Base-by-base conservation (phyloP, 2,329 filamentous ascomycete genomes). In the Monascus ruber region DNA sequence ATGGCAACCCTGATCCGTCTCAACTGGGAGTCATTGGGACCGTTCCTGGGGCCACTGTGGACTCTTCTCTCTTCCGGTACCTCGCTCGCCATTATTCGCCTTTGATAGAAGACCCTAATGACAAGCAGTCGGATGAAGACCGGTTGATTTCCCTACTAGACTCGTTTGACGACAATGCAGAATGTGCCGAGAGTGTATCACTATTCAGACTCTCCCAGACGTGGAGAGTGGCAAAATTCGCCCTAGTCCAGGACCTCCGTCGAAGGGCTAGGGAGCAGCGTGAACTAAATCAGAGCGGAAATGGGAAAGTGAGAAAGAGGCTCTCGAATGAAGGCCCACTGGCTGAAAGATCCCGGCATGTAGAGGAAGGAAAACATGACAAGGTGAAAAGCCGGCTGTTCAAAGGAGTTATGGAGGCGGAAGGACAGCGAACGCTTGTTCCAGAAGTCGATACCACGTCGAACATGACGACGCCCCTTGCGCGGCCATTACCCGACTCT, bases 401-500 rank as follows among this genome's bases (percentile, higher is more conserved):
- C 47, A 67, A 66, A 45, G 61, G 60, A 1, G 57, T 66, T 4
- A 57, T 61, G 40, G 64, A 64, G 35, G 56, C 55, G 17, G 58
- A 60, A 42, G 50, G 50, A 24, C 48, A 58, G 46, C 52, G 42
- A 53, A 52, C 51, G 43, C 35, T 50, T 8, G 52, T 55, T 24
- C 47, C 55, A 26, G 63, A 67, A 25, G 42, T 53, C 7, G 72
- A 74, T 43, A 73, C 66, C 50, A 68, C 68, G 10, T 76, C 73
- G 2, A 74, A 74, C 46, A 64, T 75, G 52, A 65, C 72, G 10
- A 77, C 73, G 11, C 73, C 73, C 26, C 63, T 76, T 38, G 73
- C 69, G 5, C 62, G 66, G 40, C 71, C 73, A 29, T 46, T 66
- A n/a, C 59, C 60, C 24, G 63, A 66, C 44, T 59, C 62, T n/a